Evolutionary conservation across 2,329 filamentous ascomycete genomes (phyloP), one percentile per base, ranked within the genome.

Genomic region (Phyllachora maydis): DNA sequence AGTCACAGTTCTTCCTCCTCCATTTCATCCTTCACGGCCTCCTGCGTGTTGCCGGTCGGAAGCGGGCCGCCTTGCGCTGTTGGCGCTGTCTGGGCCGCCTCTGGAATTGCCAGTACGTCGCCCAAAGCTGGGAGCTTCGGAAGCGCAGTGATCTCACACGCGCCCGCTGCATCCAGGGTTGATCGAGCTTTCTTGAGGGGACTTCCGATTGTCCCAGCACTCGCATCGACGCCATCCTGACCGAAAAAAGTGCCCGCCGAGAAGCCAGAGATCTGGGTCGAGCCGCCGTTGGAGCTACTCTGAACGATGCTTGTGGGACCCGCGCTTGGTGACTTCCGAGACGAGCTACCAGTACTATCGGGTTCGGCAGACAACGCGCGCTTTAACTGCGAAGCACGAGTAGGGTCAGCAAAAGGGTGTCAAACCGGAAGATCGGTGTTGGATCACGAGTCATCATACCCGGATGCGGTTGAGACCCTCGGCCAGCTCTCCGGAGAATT

Each of bases 381-480:
- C 56, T 85, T 85, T 31, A 85, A 66, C 77, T 83, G 38, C 37
- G 16, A 17, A 17, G 9, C 6, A 18, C 4, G 18, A 16, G 15
- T 33, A 16, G 4, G 10, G n/a, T n/a, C n/a, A n/a, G n/a, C n/a
- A n/a, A n/a, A n/a, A n/a, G n/a, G n/a, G n/a, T n/a, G n/a, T n/a
- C n/a, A n/a, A n/a, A n/a, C n/a, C n/a, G n/a, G n/a, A n/a, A n/a
- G n/a, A n/a, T n/a, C n/a, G n/a, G n/a, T n/a, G 5, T 4, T 14
- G 30, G 50, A 30, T 49, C 16, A 9, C 16, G 6, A 17, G 16
- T 6, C 16, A 6, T 17, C 65, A 40, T 57, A 81, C 78, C 48
- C 71, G 75, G 45, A 88, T 85, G 35, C 79, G 72, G 37, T 78
- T 66, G 23, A 88, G 75, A 22, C 77, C 76, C 31, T 83, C 78